These are phyloP conservation scores for Cucurbita moschata DNA, from an alignment of 306 rosid genomes.

Conservation along the genomic window DNA sequence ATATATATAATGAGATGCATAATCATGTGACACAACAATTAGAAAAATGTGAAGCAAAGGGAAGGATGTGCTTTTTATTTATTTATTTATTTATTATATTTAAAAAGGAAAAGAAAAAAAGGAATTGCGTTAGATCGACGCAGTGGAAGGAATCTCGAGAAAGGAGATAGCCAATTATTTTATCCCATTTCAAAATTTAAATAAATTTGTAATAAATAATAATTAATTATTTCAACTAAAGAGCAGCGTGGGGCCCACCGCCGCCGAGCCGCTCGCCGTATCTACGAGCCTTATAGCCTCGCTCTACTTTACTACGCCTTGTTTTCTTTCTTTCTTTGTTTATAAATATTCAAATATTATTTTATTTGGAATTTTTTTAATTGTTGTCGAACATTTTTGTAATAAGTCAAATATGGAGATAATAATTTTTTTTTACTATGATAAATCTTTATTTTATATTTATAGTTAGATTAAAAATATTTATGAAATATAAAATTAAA, in stretches of 20 bases:
- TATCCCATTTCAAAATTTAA: neutral
- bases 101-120: neutral
- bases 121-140: neutral
- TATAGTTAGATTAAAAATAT: no score
- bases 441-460: no score
- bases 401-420: no score
- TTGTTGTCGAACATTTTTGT: no score
- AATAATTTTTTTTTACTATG: no score
- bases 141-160: slow-evolving; percentile 6
- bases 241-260: neutral
- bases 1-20: no score
- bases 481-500: no score
- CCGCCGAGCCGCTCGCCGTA: neutral
- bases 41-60: neutral
- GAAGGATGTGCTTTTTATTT: neutral
- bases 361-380: no score
- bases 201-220: neutral
- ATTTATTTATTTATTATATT: neutral
- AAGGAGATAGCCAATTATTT: neutral
- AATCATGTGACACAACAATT: neutral
- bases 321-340: no score
- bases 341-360: no score
- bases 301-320: neutral
- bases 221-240: neutral
- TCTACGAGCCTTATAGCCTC: neutral